These are phyloP conservation scores for Colletotrichum siamense DNA, from an alignment of 2,329 filamentous ascomycete species.

Conservation along the genomic window DNA sequence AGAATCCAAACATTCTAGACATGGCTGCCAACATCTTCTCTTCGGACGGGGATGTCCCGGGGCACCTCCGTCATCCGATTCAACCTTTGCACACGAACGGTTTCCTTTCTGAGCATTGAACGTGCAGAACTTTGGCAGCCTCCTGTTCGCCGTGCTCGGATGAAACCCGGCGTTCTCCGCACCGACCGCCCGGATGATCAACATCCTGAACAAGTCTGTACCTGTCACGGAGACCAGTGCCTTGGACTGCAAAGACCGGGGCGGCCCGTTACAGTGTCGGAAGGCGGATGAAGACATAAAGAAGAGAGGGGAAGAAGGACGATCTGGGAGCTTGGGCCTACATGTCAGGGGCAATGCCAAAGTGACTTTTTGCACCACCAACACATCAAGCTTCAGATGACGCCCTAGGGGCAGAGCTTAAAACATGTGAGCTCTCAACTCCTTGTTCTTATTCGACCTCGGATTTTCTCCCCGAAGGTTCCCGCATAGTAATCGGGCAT, in stretches of 20 bases:
- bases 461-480: not conserved
- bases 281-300: not conserved
- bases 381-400: conserved; percentile 16
- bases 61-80: not conserved
- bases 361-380: not conserved
- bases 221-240: not conserved
- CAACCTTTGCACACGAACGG: not conserved
- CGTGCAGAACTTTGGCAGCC: not conserved
- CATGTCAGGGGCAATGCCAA: not conserved
- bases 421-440: conserved; percentile 2
- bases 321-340: conserved; percentile 12
- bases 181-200: not conserved
- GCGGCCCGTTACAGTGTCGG: not conserved
- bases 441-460: not conserved
- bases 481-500: not conserved
- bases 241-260: not conserved
- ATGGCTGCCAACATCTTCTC: not conserved
- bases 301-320: not conserved
- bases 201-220: not conserved
- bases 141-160: not conserved
- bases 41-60: not conserved
- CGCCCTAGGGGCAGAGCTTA: conserved; percentile 9
- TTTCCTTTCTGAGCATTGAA: not conserved
- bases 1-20: not conserved
- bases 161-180: not conserved